These are phyloP conservation scores for Lumnitzera racemosa DNA, from an alignment of 345 rosid genomes.

Conservation along the genomic window DNA sequence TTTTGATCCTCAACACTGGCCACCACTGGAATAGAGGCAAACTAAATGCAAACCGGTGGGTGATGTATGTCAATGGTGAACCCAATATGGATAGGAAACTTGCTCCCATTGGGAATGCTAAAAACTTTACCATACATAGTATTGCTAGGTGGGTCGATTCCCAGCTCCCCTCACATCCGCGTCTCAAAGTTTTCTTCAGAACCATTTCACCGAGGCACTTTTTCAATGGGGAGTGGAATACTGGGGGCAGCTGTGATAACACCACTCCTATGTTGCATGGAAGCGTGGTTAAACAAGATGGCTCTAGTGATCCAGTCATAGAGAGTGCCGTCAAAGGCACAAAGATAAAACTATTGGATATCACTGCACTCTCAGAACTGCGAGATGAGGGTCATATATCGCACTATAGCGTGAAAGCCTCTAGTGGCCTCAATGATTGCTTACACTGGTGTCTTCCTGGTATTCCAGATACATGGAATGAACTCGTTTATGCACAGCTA, in stretches of 20 bases:
- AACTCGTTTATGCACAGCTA: slow-evolving; percentile 50
- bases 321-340: slow-evolving; percentile 56
- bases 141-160: slow-evolving; percentile 53
- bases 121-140: slow-evolving; percentile 48
- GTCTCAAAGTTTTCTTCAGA: slow-evolving; percentile 56
- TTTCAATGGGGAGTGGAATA: slow-evolving; percentile 71
- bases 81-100: slow-evolving; percentile 26
- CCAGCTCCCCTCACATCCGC: slow-evolving; percentile 46
- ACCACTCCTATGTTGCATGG: slow-evolving; percentile 48
- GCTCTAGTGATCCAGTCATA: slow-evolving; percentile 43
- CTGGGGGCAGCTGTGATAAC: slow-evolving; percentile 69
- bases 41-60: slow-evolving; percentile 61
- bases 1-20: slow-evolving; percentile 65
- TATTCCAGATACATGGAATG: slow-evolving; percentile 81
- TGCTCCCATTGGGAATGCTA: slow-evolving; percentile 38
- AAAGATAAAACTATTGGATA: slow-evolving; percentile 53
- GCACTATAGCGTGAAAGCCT: slow-evolving; percentile 35
- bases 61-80: slow-evolving; percentile 50
- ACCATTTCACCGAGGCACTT: slow-evolving; percentile 75
- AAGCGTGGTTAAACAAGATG: slow-evolving; percentile 31
- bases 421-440: slow-evolving; percentile 54
- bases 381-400: slow-evolving; percentile 76
- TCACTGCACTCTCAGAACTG: slow-evolving; percentile 57
- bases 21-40: slow-evolving; percentile 89
- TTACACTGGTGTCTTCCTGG: slow-evolving; percentile 97